Evolutionary conservation across 352 stramenopile genomes (phyloP), one percentile per base, ranked within the genome.

Genomic region (Phytopythium oedochilum): DNA sequence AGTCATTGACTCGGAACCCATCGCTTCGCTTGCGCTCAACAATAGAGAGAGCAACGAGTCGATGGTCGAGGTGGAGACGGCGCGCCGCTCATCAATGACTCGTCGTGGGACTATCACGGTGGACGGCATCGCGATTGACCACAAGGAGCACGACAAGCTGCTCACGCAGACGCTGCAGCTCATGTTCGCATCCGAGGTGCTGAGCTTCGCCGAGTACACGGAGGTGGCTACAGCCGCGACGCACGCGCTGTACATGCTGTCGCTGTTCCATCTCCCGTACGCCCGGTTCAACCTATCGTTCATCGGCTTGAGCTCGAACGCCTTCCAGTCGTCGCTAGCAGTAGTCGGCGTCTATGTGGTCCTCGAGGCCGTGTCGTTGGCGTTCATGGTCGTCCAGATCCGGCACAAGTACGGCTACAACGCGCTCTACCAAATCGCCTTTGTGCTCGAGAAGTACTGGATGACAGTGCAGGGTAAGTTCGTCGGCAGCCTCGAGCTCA

Each of bases 381-480:
- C 57, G 23, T 54, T 63, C 23, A 34, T 73, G 35, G 57, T 56
- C 29, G 29, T 39, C 4, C 28, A 73, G 22, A 50, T 71, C 26
- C 53, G 51, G 29, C 26, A 25, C 14, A 70, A 71, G 44, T 75
- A 68, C 53, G 64, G 64, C 10, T 18, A 68, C 20, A 66, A 44
- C 14, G 62, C 53, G 22, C 49, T 73, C 29, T 56, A 68, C 32
- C 53, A 66, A 48, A 48, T 76, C 14, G 64, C 56, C 2, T 76
- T 73, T 42, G 61, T 71, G 36, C 56, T 73, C 31, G 61, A 73
- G 49, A 71, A 60, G 29, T 69, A 76, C 50, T 70, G 57, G 42
- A 60, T 60, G 53, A 53, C 40, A 29, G 55, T 67, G 0, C 60
- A 68, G n/a, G 60, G 46, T 22, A 68, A 71, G 45, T 35, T 74